Evolutionary conservation across 208 protist species (phyloP).

Genomic region (Leishmania martiniquensis): DNA sequence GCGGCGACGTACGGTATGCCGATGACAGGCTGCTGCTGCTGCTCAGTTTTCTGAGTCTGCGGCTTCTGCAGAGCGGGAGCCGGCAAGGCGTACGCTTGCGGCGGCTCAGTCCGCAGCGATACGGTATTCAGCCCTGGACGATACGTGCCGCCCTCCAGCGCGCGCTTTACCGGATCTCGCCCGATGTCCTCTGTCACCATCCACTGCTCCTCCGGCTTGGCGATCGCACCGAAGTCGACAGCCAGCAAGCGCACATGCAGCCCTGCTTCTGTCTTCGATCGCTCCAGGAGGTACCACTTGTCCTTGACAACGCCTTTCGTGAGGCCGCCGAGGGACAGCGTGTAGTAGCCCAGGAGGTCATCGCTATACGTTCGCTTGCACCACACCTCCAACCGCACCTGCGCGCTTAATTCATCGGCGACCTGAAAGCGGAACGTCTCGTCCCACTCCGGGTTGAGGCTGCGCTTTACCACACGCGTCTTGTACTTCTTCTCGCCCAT

Average conservation of each 20-base stretch:
- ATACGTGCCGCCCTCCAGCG: slow-evolving; percentile 46
- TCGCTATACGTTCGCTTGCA: slow-evolving; percentile 60
- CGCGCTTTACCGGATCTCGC: slow-evolving; percentile 48
- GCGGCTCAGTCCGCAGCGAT: slow-evolving; percentile 26
- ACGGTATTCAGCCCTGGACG: slow-evolving; percentile 40
- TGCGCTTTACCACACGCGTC: slow-evolving; percentile 64
- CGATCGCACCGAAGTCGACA: slow-evolving; percentile 63
- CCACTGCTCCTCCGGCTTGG: slow-evolving; percentile 47
- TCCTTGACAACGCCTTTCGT: slow-evolving; percentile 69
- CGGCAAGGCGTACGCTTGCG: not conserved
- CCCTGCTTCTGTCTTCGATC: slow-evolving; percentile 63
- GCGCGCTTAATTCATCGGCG: slow-evolving; percentile 50
- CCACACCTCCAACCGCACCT: slow-evolving; percentile 73
- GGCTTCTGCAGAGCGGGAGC: not conserved
- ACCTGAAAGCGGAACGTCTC: slow-evolving; percentile 76
- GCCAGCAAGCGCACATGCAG: slow-evolving; percentile 70
- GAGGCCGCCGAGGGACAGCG: slow-evolving; percentile 49
- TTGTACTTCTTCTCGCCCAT: slow-evolving; percentile 61
- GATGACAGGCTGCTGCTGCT: not conserved
- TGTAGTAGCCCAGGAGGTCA: slow-evolving; percentile 69
- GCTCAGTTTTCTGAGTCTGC: slow-evolving; percentile 8
- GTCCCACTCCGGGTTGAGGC: slow-evolving; percentile 61
- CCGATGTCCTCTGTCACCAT: slow-evolving; percentile 67
- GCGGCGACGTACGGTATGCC: not conserved
- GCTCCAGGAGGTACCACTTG: slow-evolving; percentile 61